Percentiles rank a stretch among this genome's conserved stretches.
Conservation (phyloP, 2,329 filamentous ascomycete genomes). For the Ceratocystis albifundus region DNA sequence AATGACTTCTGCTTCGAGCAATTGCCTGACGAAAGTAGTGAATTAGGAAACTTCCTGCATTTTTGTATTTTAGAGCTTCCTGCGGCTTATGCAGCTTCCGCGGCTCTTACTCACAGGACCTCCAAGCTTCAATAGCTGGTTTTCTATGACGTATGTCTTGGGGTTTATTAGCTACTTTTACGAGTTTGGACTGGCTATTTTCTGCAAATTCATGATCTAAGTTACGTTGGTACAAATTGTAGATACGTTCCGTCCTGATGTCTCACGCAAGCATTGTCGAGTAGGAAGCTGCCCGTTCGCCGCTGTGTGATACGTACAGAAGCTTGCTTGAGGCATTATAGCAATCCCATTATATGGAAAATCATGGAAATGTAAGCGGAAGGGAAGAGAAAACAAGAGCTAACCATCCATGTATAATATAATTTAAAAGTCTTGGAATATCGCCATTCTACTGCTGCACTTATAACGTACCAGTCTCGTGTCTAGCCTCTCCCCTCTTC, state of each 20-base stretch:
- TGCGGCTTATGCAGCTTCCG: background rate
- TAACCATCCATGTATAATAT: background rate
- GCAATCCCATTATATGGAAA: background rate
- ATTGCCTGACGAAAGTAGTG: background rate
- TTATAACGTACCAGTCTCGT: background rate
- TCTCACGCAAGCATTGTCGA: background rate
- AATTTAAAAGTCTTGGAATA: background rate
- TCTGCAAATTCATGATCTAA: background rate
- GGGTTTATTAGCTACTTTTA: background rate
- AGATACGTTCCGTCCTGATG: background rate
- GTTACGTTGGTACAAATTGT: background rate
- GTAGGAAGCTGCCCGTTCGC: background rate
- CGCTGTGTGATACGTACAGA: too few species aligned
- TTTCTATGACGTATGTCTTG: constrained; percentile 1
- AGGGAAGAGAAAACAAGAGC: background rate
- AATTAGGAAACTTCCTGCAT: background rate
- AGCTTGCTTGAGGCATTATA: background rate
- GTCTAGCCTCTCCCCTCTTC: background rate
- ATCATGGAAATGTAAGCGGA: background rate
- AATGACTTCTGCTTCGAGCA: background rate
- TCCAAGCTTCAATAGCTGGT: too few species aligned
- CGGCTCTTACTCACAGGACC: background rate
- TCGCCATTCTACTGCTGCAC: background rate
- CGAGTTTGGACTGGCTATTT: background rate
- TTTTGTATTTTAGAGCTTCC: background rate